These are phyloP conservation scores for Glonium stellatum DNA, from an alignment of 495 filamentous ascomycete species.

Conservation along the genomic window DNA sequence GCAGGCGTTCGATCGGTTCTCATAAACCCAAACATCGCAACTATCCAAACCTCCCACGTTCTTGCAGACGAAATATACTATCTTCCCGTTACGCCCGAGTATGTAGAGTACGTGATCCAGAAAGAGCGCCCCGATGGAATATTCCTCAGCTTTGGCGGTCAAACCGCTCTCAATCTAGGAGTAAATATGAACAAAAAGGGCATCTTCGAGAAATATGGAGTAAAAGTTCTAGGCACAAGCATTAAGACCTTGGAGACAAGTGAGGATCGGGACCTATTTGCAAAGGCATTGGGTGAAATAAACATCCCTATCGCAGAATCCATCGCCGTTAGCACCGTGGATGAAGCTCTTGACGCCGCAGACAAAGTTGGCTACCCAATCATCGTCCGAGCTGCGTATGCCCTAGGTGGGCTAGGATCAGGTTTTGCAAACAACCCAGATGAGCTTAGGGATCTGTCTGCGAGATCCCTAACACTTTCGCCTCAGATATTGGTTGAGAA, in stretches of 20 bases:
- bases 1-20: slow-evolving; percentile 89
- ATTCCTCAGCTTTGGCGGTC: slow-evolving; percentile 92
- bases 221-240: slow-evolving; percentile 90
- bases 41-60: slow-evolving; percentile 96
- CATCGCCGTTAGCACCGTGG: slow-evolving; percentile 80
- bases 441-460: slow-evolving; percentile 86
- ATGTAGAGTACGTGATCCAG: slow-evolving; percentile 93
- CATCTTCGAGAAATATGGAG: slow-evolving; percentile 87
- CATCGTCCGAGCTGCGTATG: slow-evolving; percentile 94
- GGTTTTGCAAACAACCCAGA: slow-evolving; percentile 94
- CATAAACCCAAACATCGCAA: slow-evolving; percentile 98
- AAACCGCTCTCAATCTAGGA: slow-evolving; percentile 92
- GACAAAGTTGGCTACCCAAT: slow-evolving; percentile 88
- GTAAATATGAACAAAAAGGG: slow-evolving; percentile 97
- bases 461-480: slow-evolving; percentile 86
- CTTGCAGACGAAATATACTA: slow-evolving; percentile 98
- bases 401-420: slow-evolving; percentile 89
- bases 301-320: slow-evolving; percentile 95
- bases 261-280: slow-evolving; percentile 93
- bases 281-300: slow-evolving; percentile 86
- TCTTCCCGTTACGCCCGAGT: slow-evolving; percentile 92
- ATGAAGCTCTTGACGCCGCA: slow-evolving; percentile 83
- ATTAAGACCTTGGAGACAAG: slow-evolving; percentile 89
- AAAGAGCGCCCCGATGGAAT: slow-evolving; percentile 91
- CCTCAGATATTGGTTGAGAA: slow-evolving; percentile 98